phyloP scores from a whole-genome alignment of 1,284 basidiomycete species.

The Leccinum pachyderme region DNA sequence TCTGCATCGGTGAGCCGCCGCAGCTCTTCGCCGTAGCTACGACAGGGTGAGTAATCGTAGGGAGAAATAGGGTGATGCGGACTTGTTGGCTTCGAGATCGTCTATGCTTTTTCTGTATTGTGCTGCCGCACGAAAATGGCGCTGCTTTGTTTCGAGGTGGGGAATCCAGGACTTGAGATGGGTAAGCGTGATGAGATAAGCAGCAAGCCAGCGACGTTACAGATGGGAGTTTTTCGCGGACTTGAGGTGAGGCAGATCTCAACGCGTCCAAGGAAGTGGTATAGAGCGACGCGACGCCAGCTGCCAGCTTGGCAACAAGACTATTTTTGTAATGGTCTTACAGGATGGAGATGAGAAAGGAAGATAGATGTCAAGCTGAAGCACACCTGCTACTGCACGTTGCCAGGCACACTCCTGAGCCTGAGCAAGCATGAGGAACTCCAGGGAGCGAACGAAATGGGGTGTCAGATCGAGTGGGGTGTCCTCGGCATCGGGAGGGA shows the following conservation, averaged over 20 bases:
- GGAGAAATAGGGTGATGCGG: conserved; percentile 14
- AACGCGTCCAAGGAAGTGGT: conserved; percentile 51
- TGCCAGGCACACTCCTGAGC: conserved; percentile 99
- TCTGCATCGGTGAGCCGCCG: conserved; percentile 72
- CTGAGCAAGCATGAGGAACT: conserved; percentile 86
- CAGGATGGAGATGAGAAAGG: conserved; percentile 3
- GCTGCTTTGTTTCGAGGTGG: conserved; percentile 81
- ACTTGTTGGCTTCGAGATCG: conserved; percentile 84
- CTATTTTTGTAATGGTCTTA: conserved; percentile 76
- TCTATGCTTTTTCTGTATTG: conserved; percentile 90
- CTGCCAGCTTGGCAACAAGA: conserved; percentile 83
- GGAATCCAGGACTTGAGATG: conserved; percentile 68
- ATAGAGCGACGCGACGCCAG: conserved; percentile 74
- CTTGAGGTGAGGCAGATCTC: conserved; percentile 45
- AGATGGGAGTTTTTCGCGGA: conserved; percentile 51
- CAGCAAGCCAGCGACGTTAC: conserved; percentile 38
- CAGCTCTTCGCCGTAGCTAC: conserved; percentile 83
- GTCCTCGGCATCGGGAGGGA: conserved; percentile 53
- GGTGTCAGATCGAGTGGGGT: conserved; percentile 64
- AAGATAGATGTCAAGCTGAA: background rate
- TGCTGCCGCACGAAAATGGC: conserved; percentile 89
- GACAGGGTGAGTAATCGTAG: conserved; percentile 6
- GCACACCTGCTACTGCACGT: conserved; percentile 76
- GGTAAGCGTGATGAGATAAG: conserved; percentile 14
- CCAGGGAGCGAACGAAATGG: conserved; percentile 62